Evolutionary conservation across 1,139 yeast species (phyloP).

Genomic region (Kurtzmaniella quercitrusa): DNA sequence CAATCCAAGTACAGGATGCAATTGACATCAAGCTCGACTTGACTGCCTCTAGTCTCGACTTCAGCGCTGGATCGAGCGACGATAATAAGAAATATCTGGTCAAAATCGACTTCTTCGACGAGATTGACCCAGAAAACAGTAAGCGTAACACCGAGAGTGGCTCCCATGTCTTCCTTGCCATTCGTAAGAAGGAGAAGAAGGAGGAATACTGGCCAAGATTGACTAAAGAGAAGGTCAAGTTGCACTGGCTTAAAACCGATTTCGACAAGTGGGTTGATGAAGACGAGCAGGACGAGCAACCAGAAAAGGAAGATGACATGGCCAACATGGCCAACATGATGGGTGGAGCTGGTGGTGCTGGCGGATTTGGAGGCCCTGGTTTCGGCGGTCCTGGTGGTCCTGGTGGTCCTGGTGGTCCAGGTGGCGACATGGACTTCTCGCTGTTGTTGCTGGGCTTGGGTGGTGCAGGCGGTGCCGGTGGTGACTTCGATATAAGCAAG

Average conservation of each 20-base stretch:
- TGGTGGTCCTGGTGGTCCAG: constrained; percentile 18
- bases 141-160: constrained; percentile 58
- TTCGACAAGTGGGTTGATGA: constrained; percentile 97
- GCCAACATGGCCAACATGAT: constrained; percentile 26
- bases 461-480: constrained; percentile 28
- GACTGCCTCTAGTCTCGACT: constrained; percentile 52
- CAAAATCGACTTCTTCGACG: constrained; percentile 66
- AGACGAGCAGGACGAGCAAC: constrained; percentile 77
- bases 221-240: constrained; percentile 68
- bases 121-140: constrained; percentile 65
- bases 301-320: constrained; percentile 43
- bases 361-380: constrained; percentile 32
- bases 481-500: constrained; percentile 31
- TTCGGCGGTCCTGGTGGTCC: constrained; percentile 38
- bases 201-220: constrained; percentile 92
- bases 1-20: constrained; percentile 73
- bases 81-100: constrained; percentile 49
- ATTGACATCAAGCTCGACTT: constrained; percentile 59
- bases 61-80: constrained; percentile 54
- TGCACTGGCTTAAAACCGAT: constrained; percentile 82
- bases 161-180: constrained; percentile 62
- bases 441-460: constrained; percentile 18
- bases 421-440: constrained; percentile 13
- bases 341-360: constrained; percentile 26
- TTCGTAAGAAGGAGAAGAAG: constrained; percentile 63